These are phyloP conservation scores for Lasiodiplodia gonubiensis DNA, from an alignment of 2,329 filamentous ascomycete species.

Conservation along the genomic window DNA sequence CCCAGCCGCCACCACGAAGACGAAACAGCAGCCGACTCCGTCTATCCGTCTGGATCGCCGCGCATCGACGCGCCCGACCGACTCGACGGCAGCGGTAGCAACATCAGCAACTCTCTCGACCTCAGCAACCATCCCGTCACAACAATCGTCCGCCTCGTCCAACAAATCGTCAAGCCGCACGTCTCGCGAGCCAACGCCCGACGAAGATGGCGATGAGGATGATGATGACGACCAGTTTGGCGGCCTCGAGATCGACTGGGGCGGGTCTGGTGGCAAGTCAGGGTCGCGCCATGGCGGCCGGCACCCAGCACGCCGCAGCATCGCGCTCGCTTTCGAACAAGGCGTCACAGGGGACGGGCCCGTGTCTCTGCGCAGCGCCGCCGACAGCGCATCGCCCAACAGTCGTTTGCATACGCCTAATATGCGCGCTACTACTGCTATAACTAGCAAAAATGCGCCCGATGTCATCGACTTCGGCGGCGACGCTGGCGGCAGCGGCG, in stretches of 20 bases:
- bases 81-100: neutral
- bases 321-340: constrained; percentile 38
- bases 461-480: constrained; percentile 38
- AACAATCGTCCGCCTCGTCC: constrained; percentile 22
- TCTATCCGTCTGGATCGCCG: constrained; percentile 45
- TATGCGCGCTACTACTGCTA: constrained; percentile 25
- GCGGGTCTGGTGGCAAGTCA: constrained; percentile 33
- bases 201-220: constrained; percentile 36
- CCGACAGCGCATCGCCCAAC: constrained; percentile 45
- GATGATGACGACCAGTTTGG: constrained; percentile 29
- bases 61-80: constrained; percentile 34
- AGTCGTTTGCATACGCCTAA: constrained; percentile 30
- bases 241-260: constrained; percentile 42
- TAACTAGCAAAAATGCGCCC: neutral
- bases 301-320: constrained; percentile 34
- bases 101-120: constrained; percentile 19
- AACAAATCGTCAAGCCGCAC: constrained; percentile 20
- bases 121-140: constrained; percentile 25
- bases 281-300: constrained; percentile 26
- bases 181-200: constrained; percentile 26
- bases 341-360: constrained; percentile 46
- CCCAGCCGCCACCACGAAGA: constrained; percentile 6
- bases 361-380: constrained; percentile 51
- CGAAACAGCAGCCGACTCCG: constrained; percentile 29
- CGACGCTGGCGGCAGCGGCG: constrained; percentile 32